Percentiles rank a stretch among this genome's conserved stretches.
These are phyloP conservation scores for Strobilomyces confusus DNA, from an alignment of 768 basidiomycete species.

Conservation along the genomic window DNA sequence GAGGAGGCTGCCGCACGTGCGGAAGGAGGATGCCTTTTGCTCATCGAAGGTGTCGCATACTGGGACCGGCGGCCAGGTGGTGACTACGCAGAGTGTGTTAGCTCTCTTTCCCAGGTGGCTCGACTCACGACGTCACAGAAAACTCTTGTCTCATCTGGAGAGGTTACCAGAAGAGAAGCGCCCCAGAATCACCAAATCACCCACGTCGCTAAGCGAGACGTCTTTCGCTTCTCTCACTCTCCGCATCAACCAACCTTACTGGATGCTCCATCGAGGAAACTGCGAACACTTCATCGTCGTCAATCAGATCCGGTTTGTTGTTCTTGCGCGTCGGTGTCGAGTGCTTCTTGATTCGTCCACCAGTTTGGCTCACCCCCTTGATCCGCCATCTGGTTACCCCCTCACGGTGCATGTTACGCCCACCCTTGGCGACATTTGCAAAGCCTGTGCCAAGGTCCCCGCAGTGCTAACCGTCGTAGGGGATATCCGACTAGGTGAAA, in stretches of 20 bases:
- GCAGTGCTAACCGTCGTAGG: slow-evolving; percentile 64
- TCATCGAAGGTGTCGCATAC: slow-evolving; percentile 58
- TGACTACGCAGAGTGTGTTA: slow-evolving; percentile 58
- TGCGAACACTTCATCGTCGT: slow-evolving; percentile 79
- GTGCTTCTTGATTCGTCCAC: slow-evolving; percentile 5
- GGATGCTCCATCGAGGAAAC: slow-evolving; percentile 74
- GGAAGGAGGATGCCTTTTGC: slow-evolving; percentile 46
- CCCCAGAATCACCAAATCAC: slow-evolving; percentile 34
- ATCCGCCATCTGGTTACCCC: slow-evolving; percentile 59
- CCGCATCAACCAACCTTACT: slow-evolving; percentile 73
- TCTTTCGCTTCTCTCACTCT: slow-evolving; percentile 51
- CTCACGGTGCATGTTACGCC: slow-evolving; percentile 65
- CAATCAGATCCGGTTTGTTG: slow-evolving; percentile 62
- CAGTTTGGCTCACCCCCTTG: slow-evolving; percentile 58
- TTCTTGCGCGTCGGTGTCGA: not conserved
- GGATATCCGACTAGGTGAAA: slow-evolving; percentile 73
- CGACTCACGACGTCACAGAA: slow-evolving; percentile 32
- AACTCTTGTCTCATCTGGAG: slow-evolving; percentile 40
- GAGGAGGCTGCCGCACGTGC: not conserved
- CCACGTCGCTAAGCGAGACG: slow-evolving; percentile 45
- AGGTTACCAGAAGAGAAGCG: slow-evolving; percentile 31
- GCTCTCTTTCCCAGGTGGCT: not conserved
- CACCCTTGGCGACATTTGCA: slow-evolving; percentile 56
- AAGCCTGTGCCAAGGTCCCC: slow-evolving; percentile 66
- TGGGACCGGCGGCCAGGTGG: slow-evolving; percentile 44